Evolutionary conservation across 805 yeast genomes (phyloP).

Genomic region (Candida coleopterorum): DNA sequence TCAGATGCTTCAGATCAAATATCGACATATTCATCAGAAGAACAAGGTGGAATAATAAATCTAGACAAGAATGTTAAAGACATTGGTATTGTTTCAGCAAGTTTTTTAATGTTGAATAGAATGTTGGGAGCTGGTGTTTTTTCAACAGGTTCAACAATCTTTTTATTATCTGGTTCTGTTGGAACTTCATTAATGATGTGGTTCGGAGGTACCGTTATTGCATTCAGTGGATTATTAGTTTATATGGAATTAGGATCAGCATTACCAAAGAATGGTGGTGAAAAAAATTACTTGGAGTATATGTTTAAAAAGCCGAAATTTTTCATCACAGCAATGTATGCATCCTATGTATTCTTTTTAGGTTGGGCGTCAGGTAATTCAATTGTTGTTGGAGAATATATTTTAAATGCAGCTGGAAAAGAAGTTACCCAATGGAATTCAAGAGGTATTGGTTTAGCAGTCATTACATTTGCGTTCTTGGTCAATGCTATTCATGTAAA

Average conservation of each 20-base stretch:
- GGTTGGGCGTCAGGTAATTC: conserved; percentile 89
- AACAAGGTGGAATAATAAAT: conserved; percentile 28
- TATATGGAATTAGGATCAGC: conserved; percentile 79
- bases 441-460: conserved; percentile 71
- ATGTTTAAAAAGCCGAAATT: conserved; percentile 66
- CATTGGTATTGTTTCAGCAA: conserved; percentile 42
- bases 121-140: conserved; percentile 76
- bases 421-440: conserved; percentile 72
- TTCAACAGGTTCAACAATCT: conserved; percentile 62
- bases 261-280: conserved; percentile 81
- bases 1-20: conserved; percentile 6
- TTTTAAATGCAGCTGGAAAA: conserved; percentile 67
- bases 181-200: conserved; percentile 70
- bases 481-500: conserved; percentile 59
- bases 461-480: conserved; percentile 64
- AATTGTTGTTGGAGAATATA: conserved; percentile 73
- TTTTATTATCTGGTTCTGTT: conserved; percentile 57
- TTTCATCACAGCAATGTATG: conserved; percentile 57
- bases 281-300: conserved; percentile 73
- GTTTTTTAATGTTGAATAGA: conserved; percentile 54
- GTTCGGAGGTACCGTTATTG: conserved; percentile 70
- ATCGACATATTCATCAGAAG: conserved; percentile 13
- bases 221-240: conserved; percentile 51
- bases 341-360: conserved; percentile 65
- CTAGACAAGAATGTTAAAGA: conserved; percentile 41